Conservation (phyloP, 495 filamentous ascomycete genomes). For the Podospora pseudocomata region DNA sequence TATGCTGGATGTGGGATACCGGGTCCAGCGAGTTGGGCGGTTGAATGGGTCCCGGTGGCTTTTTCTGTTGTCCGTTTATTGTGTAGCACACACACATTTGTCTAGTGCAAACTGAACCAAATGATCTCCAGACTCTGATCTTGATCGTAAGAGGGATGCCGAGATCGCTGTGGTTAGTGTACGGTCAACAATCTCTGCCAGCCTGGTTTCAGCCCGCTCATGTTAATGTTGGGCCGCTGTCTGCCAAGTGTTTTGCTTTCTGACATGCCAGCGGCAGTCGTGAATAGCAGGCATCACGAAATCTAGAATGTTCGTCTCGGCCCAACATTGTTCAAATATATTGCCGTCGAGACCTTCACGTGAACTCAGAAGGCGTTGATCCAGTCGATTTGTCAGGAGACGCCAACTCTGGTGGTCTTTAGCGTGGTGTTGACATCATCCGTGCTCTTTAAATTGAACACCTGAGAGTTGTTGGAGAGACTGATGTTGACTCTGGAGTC, state of each 20-base stretch:
- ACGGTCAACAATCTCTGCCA: not conserved
- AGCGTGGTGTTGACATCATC: not conserved
- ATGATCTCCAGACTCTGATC: not conserved
- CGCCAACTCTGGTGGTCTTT: not conserved
- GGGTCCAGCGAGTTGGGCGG: not conserved
- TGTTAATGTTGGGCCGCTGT: not conserved
- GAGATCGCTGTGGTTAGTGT: not conserved
- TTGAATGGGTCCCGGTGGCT: not conserved
- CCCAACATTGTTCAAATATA: not conserved
- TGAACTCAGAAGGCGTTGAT: not conserved
- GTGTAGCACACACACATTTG: not conserved
- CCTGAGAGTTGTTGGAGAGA: not conserved
- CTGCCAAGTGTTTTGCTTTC: not conserved
- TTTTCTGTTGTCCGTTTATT: not conserved
- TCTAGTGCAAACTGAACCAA: not conserved
- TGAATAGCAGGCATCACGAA: not conserved
- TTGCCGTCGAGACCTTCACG: not conserved
- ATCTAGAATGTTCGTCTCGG: constrained; percentile 4
- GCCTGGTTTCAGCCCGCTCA: not conserved
- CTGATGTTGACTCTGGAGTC: not conserved
- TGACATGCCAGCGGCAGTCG: not conserved
- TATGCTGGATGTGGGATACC: not conserved
- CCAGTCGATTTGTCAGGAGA: not conserved
- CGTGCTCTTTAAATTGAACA: too few relatives aligned
- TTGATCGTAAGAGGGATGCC: not conserved